Evolutionary conservation across 192 early-diverging fungal species (phyloP), one percentile per base, ranked within the genome.

Genomic region (Geosiphon pyriformis): DNA sequence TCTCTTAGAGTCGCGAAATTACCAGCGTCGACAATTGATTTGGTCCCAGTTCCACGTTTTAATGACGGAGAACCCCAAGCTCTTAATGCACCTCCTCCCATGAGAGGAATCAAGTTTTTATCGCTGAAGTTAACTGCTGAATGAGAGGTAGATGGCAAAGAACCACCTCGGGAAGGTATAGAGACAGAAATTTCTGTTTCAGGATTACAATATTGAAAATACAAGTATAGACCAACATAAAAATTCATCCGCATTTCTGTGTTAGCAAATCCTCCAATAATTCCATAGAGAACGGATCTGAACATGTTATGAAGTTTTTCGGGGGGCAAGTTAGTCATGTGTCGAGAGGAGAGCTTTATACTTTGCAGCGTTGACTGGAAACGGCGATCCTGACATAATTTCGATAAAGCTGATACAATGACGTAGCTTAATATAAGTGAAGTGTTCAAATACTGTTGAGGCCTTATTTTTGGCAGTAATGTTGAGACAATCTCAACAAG

Each of bases 401-500:
- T 78, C 3, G 77, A 74, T 23, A 93, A 59, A 2, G 89, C 67
- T 7, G 75, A 75, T 11, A 91, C 66, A 0, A 86, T 75, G 0
- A 87, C 82, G 27, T 79, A 67, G 17, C 83, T 82, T 47, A 90
- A 69, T 17, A 72, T 70, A 17, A 81, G 77, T 0, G 82, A 72
- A 37, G 90, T 80, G 4, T 77, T 73, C 1, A 64, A 69, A 15
- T 78, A 59, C 12, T 80, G 74, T 12, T 72, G 68, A 1, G 61
- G 29, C 29, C 76, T 76, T 25, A 92, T 59, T 61, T 84, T 89
- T 35, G 78, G 76, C 20, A 90, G 78, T 23, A 95, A 67, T 0
- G 77, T 82, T 2, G 77, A 72, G 47, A 98, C 72, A 52, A 98
- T 76, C 61, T 91, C 86, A 48, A 80, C 82, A 10, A 87, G 63